phyloP scores from a whole-genome alignment of 495 filamentous ascomycete species.

The Pyrenula aspistea region DNA sequence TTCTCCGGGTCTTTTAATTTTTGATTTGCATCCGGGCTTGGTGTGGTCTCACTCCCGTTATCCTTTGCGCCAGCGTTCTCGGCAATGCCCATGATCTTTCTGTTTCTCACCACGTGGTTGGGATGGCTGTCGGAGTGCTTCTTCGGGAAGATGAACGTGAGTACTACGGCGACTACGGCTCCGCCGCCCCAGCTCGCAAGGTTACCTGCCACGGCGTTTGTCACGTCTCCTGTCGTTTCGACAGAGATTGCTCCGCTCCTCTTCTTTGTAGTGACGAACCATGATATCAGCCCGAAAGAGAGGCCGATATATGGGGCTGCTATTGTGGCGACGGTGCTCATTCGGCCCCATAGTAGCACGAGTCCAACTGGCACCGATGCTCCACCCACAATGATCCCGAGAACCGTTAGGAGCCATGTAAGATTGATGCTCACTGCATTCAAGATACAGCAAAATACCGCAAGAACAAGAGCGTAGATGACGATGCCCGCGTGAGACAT shows the following conservation, averaged over 20 bases:
- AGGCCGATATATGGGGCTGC: slow-evolving; percentile 21
- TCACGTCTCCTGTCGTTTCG: slow-evolving; percentile 20
- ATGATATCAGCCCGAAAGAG: slow-evolving; percentile 16
- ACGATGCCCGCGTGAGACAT: slow-evolving; percentile 34
- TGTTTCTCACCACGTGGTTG: slow-evolving; percentile 12
- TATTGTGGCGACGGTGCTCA: slow-evolving; percentile 21
- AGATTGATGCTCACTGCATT: slow-evolving; percentile 31
- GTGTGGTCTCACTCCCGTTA: neutral
- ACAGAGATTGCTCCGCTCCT: slow-evolving; percentile 19
- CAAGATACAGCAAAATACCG: slow-evolving; percentile 28
- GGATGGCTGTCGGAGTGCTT: slow-evolving; percentile 13
- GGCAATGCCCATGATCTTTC: slow-evolving; percentile 20
- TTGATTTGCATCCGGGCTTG: neutral
- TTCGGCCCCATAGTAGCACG: slow-evolving; percentile 24
- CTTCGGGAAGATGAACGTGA: slow-evolving; percentile 21
- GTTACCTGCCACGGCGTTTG: slow-evolving; percentile 28
- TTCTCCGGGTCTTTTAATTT: neutral
- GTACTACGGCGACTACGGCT: slow-evolving; percentile 17
- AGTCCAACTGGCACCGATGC: slow-evolving; percentile 26
- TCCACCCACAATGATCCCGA: slow-evolving; percentile 33
- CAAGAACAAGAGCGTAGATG: slow-evolving; percentile 33
- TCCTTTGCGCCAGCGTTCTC: neutral
- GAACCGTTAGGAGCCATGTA: slow-evolving; percentile 31
- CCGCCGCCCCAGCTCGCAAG: slow-evolving; percentile 21
- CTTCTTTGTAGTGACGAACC: slow-evolving; percentile 23